Evolutionary conservation across 2,329 filamentous ascomycete species (phyloP), one percentile per base, ranked within the genome.

Genomic region (Myriosclerotinia curreyana): DNA sequence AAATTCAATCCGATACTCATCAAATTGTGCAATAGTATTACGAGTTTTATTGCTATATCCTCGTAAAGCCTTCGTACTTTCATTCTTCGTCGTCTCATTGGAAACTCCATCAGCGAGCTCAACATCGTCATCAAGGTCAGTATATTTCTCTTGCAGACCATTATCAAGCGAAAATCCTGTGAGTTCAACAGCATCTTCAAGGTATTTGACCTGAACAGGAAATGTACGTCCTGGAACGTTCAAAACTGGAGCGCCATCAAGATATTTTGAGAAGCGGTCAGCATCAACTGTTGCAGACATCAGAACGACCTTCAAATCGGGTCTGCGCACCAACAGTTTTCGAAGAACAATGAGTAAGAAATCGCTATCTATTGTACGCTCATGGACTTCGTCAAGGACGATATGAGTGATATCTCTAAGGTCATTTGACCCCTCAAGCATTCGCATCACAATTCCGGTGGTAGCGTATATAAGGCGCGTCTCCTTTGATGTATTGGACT

Each of bases 231-330:
- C 95, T 2, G 95, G 95, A 17, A 99, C 92, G 66, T 90, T 92
- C 62, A 99, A 80, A 49, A 98, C 86, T 0, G 94, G 94, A 0
- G 94, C 94, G 5, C 87, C 86, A 63, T 88, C 87, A 2, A 99
- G 83, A 73, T 98, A 99, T 14, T 86, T 85, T 0, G 95, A 97
- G 74, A 99, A 97, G 20, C 88, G 87, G 66, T 94, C 88, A 0
- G 95, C 92, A 75, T 99, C 92, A 9, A 99, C 92, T 0, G 95
- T 99, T 14, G 95, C 95, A 69, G 94, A 98, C 95, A 99, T 99
- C 55, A 99, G 83, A 46, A 99, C 83, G 25, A 99, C 89, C 76
- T 96, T 98, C 60, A 99, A 80, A 68, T 96, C 90, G 66, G 88
- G 88, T 62, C 94, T 69, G 22, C 85, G 84, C 38, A 83, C 75